phyloP scores from a whole-genome alignment of 164 flowering plant genomes.

The Chimonanthus praecox region DNA sequence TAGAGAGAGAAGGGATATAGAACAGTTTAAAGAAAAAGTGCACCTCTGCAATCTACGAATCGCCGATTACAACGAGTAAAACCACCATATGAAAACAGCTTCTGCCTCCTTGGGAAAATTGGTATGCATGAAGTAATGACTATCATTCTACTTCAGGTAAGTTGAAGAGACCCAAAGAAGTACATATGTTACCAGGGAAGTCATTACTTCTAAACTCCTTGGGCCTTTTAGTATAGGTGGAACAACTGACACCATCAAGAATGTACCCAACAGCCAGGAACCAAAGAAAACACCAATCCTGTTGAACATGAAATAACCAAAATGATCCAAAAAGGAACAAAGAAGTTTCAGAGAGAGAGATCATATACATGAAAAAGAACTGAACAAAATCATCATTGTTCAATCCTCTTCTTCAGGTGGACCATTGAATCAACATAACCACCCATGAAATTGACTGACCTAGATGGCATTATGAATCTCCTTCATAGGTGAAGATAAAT shows the following conservation, averaged over 20 bases:
- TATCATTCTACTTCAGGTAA: slow-evolving; percentile 48
- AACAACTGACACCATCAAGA: slow-evolving; percentile 89
- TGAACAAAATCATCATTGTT: no score
- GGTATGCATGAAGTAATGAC: neutral
- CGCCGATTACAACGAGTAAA: slow-evolving; percentile 1
- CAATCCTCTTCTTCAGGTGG: no score
- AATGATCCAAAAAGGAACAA: neutral
- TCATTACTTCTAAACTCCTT: slow-evolving; percentile 76
- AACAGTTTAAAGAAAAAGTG: neutral
- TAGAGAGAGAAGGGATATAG: no score
- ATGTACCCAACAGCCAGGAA: slow-evolving; percentile 92
- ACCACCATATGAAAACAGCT: neutral
- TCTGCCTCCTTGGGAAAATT: slow-evolving; percentile 2
- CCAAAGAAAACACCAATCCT: slow-evolving; percentile 71
- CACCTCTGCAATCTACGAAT: neutral
- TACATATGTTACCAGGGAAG: slow-evolving; percentile 66
- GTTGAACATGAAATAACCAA: slow-evolving; percentile 17
- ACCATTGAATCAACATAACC: no score
- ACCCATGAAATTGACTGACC: no score
- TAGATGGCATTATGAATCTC: no score
- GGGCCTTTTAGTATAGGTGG: slow-evolving; percentile 82
- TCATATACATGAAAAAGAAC: no score
- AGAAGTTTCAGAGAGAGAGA: neutral
- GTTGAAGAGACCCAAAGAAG: slow-evolving; percentile 92
- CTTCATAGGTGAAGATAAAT: no score